phyloP scores from a whole-genome alignment of 768 basidiomycete genomes.

The Xerocomus brunneocitrinus region DNA sequence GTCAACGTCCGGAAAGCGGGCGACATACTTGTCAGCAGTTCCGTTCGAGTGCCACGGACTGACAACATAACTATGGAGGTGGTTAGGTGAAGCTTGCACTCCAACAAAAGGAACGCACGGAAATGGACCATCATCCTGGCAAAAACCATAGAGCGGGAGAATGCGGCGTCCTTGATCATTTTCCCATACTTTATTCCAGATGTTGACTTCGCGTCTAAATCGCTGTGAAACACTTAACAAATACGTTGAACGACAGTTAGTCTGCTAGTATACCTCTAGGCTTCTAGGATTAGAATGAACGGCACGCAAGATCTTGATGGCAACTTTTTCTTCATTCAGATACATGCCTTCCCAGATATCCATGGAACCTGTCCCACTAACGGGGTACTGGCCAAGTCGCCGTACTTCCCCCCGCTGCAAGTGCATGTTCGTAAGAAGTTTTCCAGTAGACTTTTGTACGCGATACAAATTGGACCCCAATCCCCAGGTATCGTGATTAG shows the following conservation, averaged over 20 bases:
- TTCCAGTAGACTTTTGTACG: constrained; percentile 42
- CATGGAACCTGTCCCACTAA: constrained; percentile 49
- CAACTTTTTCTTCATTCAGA: constrained; percentile 50
- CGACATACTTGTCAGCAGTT: constrained; percentile 45
- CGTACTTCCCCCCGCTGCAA: constrained; percentile 50
- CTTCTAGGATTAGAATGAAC: constrained; percentile 45
- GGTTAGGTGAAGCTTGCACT: constrained; percentile 1
- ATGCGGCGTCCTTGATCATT: constrained; percentile 47
- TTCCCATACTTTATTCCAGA: constrained; percentile 53
- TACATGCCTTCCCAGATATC: constrained; percentile 56
- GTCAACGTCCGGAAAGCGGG: constrained; percentile 37
- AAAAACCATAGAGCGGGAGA: constrained; percentile 56
- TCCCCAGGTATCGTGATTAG: constrained; percentile 33
- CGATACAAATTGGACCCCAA: constrained; percentile 47
- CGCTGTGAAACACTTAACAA: constrained; percentile 32
- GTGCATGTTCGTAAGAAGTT: constrained; percentile 47
- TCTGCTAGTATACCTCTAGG: constrained; percentile 33
- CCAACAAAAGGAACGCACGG: constrained; percentile 34
- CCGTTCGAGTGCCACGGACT: constrained; percentile 56
- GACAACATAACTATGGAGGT: constrained; percentile 44
- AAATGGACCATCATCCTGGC: constrained; percentile 52
- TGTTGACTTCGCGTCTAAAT: constrained; percentile 49
- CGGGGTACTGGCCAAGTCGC: constrained; percentile 44
- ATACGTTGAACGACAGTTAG: neutral
- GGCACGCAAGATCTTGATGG: constrained; percentile 52